Evolutionary conservation across 2,329 filamentous ascomycete genomes (phyloP), one percentile per base, ranked within the genome.

Genomic region (Ceratocystiopsis sp.): DNA sequence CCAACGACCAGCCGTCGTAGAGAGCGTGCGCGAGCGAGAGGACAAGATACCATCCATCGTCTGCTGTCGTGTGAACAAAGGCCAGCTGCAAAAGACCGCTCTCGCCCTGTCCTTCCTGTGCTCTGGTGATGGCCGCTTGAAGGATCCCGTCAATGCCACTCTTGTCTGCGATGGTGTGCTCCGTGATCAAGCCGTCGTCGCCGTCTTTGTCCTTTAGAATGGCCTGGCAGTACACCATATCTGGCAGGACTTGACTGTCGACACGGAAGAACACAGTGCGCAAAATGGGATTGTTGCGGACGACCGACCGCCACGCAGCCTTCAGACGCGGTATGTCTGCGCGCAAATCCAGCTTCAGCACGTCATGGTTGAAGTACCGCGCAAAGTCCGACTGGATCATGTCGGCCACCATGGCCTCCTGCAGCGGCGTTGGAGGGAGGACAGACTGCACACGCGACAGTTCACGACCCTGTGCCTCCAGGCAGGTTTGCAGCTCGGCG

Each of bases 1-100:
- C 65, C 13, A 95, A 68, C 3, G 86, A 93, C 73, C 79, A 86
- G 1, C 87, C 87, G 54, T 95, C 87, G 50, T 95, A 95, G 17
- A 94, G 66, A 2, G 86, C 84, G 59, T 95, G 87, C 0, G 86
- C 72, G 35, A 94, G 76, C 0, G 84, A 87, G 1, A 95, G 56
- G 5, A 78, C 54, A 2, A 78, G 48, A 44, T 68, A 73, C 4
- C 46, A 58, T 34, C 52, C 54, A 14, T 46, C 51, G 3, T 47
- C 59, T 10, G 37, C n/a, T 3, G 19, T 6, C 1, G 57, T 54
- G 7, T 46, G 52, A 3, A 59, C 59, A 42, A 73, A 59, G 0
- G 56, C 58, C 0, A 79, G 52, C 43, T 75, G 71, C 8, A 78
- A 58, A 3, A 79, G 52, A 10, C 59, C 42, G 1, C 55, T 53